Evolutionary conservation across 2,329 filamentous ascomycete genomes (phyloP).

Genomic region (Aspergillus quadrilineatus): DNA sequence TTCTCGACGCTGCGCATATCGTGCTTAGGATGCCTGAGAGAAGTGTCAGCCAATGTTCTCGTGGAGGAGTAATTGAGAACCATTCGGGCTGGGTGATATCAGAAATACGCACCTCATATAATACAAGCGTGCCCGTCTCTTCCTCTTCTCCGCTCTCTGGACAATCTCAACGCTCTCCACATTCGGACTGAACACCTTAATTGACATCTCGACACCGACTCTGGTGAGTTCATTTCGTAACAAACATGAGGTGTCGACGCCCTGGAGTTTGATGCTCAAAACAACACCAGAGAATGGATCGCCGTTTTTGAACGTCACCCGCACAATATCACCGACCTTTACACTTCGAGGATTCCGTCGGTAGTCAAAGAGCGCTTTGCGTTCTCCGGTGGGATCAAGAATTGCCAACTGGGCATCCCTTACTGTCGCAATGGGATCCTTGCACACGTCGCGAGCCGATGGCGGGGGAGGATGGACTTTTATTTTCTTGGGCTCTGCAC

Average conservation of each 20-base stretch:
- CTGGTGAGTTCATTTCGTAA: conserved; percentile 82
- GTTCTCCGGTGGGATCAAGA: conserved; percentile 82
- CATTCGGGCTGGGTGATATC: background rate
- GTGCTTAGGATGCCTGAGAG: conserved; percentile 67
- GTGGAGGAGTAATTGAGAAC: background rate
- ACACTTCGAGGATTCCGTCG: conserved; percentile 74
- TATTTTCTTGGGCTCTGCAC: conserved; percentile 49
- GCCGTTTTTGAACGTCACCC: conserved; percentile 78
- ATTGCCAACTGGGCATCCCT: conserved; percentile 66
- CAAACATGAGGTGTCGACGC: conserved; percentile 83
- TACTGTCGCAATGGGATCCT: conserved; percentile 67
- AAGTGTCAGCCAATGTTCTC: conserved; percentile 13
- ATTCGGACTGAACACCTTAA: conserved; percentile 89
- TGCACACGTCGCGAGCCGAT: conserved; percentile 38
- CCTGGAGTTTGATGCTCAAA: conserved; percentile 81
- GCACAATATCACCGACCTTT: conserved; percentile 84
- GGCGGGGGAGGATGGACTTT: conserved; percentile 53
- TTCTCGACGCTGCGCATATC: conserved; percentile 84
- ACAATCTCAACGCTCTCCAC: conserved; percentile 91
- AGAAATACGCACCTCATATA: conserved; percentile 67
- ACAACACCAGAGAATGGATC: conserved; percentile 90
- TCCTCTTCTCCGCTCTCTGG: conserved; percentile 79
- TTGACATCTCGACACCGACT: conserved; percentile 94
- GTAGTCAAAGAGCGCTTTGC: conserved; percentile 74
- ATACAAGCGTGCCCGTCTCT: conserved; percentile 80